phyloP scores from a whole-genome alignment of 1,284 basidiomycete species.

The Cryptococcus neoformans region DNA sequence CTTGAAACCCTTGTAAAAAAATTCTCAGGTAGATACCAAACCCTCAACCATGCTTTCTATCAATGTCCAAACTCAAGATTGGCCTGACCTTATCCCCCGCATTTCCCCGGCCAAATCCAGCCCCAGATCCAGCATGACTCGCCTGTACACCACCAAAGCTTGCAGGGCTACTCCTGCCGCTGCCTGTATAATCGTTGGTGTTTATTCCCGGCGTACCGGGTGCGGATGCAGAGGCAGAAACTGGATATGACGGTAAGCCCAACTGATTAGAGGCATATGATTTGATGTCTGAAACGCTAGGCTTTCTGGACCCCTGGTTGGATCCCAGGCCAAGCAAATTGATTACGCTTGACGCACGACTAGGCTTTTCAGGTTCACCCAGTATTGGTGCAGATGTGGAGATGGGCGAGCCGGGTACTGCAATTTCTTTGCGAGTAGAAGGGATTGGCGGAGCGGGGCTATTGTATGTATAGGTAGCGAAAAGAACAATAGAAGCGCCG shows the following conservation, averaged over 20 bases:
- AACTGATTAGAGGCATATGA: not conserved
- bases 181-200: not conserved
- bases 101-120: slow-evolving; percentile 4
- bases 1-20: not conserved
- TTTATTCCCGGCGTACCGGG: slow-evolving; percentile 15
- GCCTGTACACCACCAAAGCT: slow-evolving; percentile 1
- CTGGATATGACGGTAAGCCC: not conserved
- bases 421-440: slow-evolving; percentile 33
- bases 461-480: slow-evolving; percentile 88
- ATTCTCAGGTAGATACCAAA: not conserved
- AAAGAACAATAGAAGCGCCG: slow-evolving; percentile 76
- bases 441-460: slow-evolving; percentile 48
- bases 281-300: slow-evolving; percentile 12
- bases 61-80: slow-evolving; percentile 10
- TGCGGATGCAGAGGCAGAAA: slow-evolving; percentile 8
- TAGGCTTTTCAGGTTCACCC: slow-evolving; percentile 42
- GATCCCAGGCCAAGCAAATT: slow-evolving; percentile 36
- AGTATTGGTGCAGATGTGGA: slow-evolving; percentile 41
- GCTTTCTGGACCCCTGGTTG: slow-evolving; percentile 8
- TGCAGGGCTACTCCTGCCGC: slow-evolving; percentile 5
- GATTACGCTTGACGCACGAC: slow-evolving; percentile 36
- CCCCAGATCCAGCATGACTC: slow-evolving; percentile 2
- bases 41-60: slow-evolving; percentile 3
- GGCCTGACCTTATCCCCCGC: slow-evolving; percentile 7
- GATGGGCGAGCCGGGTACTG: slow-evolving; percentile 47